A percentile compares a stretch with the other conserved stretches of the same genome.
phyloP scores from a whole-genome alignment of 2,329 filamentous ascomycete species.

The Aspergillus calidoustus region DNA sequence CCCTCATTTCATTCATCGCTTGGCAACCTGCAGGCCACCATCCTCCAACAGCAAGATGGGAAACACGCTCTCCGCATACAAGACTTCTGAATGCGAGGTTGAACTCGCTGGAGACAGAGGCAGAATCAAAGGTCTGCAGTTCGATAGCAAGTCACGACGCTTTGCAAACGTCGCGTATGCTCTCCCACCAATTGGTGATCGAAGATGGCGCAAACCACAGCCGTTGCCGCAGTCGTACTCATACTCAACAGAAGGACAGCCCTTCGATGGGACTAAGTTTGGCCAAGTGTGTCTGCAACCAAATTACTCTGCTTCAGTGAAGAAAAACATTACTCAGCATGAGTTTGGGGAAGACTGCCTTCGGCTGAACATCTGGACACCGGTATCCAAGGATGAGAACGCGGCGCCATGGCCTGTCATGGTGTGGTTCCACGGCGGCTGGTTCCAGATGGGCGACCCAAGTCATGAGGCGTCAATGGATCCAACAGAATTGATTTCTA shows the following conservation, averaged over 20 bases:
- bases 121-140: slow-evolving; percentile 25
- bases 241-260: slow-evolving; percentile 25
- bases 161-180: slow-evolving; percentile 47
- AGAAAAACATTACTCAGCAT: slow-evolving; percentile 25
- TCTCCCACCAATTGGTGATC: slow-evolving; percentile 42
- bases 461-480: slow-evolving; percentile 50
- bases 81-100: slow-evolving; percentile 16
- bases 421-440: slow-evolving; percentile 49
- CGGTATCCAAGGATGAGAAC: slow-evolving; percentile 30
- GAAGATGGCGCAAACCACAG: slow-evolving; percentile 46
- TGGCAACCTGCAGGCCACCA: not conserved
- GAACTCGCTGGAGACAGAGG: slow-evolving; percentile 4
- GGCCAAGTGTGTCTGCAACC: slow-evolving; percentile 48
- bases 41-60: slow-evolving; percentile 15
- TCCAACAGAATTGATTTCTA: slow-evolving; percentile 47
- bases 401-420: slow-evolving; percentile 35
- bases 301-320: slow-evolving; percentile 30
- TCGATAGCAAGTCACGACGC: slow-evolving; percentile 32
- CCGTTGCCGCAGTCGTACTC: slow-evolving; percentile 39
- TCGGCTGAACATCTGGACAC: slow-evolving; percentile 56
- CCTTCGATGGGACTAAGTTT: slow-evolving; percentile 46
- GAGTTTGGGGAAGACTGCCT: slow-evolving; percentile 54
- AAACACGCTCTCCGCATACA: slow-evolving; percentile 20
- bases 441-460: slow-evolving; percentile 54
- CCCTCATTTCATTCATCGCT: not conserved